Evolutionary conservation across 345 rosid genomes (phyloP).

Genomic region (Syzygium jambos): DNA sequence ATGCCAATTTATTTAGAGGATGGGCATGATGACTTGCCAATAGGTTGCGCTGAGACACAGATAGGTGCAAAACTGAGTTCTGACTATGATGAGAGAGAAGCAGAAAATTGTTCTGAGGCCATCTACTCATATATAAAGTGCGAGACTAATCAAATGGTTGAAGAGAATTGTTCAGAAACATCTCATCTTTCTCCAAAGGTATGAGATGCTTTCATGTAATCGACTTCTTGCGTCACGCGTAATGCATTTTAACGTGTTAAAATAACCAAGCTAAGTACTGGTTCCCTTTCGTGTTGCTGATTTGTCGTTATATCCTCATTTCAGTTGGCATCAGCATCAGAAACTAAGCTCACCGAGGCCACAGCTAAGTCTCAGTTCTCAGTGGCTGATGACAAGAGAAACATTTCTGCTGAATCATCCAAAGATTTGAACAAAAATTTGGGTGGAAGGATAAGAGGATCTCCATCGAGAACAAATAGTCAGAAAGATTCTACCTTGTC

Average conservation of each 20-base stretch:
- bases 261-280: neutral
- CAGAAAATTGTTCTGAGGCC: neutral
- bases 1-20: slow-evolving; percentile 14
- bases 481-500: slow-evolving; percentile 6
- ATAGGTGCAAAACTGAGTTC: slow-evolving; percentile 2
- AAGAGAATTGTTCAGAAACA: neutral
- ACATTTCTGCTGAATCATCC: slow-evolving; percentile 2
- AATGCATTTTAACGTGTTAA: neutral
- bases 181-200: slow-evolving; percentile 28
- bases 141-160: neutral
- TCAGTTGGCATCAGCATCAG: slow-evolving; percentile 15
- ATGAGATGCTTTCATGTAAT: neutral
- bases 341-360: slow-evolving; percentile 4
- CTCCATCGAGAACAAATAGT: slow-evolving; percentile 24
- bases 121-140: neutral
- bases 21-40: slow-evolving; percentile 2
- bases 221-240: neutral
- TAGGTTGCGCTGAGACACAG: slow-evolving; percentile 6
- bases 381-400: slow-evolving; percentile 9
- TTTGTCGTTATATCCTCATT: neutral
- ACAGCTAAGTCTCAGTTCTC: slow-evolving; percentile 19
- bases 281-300: neutral
- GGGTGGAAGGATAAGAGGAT: slow-evolving; percentile 15
- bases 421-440: slow-evolving; percentile 14
- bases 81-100: slow-evolving; percentile 3